Base-by-base conservation (phyloP, 202 grass and related monocot species). In the Musa balbisiana region DNA sequence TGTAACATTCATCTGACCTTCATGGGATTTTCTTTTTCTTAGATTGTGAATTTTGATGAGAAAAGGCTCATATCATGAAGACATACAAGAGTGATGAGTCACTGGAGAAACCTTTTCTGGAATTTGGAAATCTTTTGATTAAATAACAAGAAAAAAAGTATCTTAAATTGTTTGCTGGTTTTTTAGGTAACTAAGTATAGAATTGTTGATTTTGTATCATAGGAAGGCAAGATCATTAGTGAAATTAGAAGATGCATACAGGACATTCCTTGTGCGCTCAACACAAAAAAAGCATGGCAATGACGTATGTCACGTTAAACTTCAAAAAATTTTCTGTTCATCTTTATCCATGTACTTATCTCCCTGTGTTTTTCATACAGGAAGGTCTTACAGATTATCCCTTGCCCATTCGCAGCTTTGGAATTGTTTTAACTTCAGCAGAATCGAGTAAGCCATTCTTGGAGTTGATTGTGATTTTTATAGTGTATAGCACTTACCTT, bases 191-290 rank as follows among this genome's bases (percentile, higher is more conserved):
- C 33, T 43, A 43, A 43, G 33, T 5, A 43, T 43, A 43, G 4
- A 43, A 43, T 43, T 43, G 33, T 43, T 43, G 33, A 43, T 43
- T 43, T 43, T 43, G 33, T 1, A 52, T 26, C 10, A 50, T 73
- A 99, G 95, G 71, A 92, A 95, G 73, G 85, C 91, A 74, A 78
- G 67, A 78, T 87, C 91, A 43, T 63, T 90, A 59, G 85, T 95
- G 82, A 92, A 90, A 77, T 90, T 99, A 81, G 82, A 92, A 88
- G 80, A 76, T 64, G 78, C 64, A 21, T 95, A 95, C 76, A 91
- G 85, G 73, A 23, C 83, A 53, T 99, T 99, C 85, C 87, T 99
- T 69, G 66, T 80, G 55, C 86, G 87, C 69, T 88, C 83, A 58
- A 84, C 82, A 50, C 84, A 84, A 78, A 95, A 76, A 75, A 88